Evolutionary conservation across 345 rosid species (phyloP), one percentile per base, ranked within the genome.

Genomic region (Acer saccharum): DNA sequence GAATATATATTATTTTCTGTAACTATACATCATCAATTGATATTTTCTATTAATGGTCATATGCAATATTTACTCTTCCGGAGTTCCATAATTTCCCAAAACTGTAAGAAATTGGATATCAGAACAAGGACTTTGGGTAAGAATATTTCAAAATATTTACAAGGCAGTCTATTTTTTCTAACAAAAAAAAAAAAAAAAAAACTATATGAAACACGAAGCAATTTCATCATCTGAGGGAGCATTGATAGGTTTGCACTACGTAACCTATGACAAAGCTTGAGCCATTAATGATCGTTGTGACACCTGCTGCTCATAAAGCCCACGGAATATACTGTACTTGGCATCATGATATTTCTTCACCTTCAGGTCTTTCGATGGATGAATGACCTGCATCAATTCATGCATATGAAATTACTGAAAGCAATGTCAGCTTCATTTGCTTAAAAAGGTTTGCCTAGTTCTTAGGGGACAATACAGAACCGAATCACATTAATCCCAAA

Each of bases 281-380:
- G 93, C 84, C 84, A 94, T 89, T 76, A 85, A 83, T 9, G 90
- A 83, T 63, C 94, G 95, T 57, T 89, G 98, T 69, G 87, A 87
- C 64, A 94, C 78, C 84, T 94, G 98, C 79, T 89, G 93, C 81
- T 89, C 83, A 27, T 94, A 89, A 43, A 96, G 97, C 41, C 90
- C 88, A 11, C 88, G 87, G 87, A 94, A 94, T 23, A 94, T 88
- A 8, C 52, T 80, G 84, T 94, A 92, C 82, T 95, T 95, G 65
- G 98, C 98, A 61, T 94, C 92, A 4, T 95, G 99, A 78, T 91
- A 95, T 86, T 92, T 91, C 90, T 89, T 95, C 80, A 94, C 87
- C 84, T 87, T 92, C 3, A 88, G 87, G 76, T 95, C 90, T 80
- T 82, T 80, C 63, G 96, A 88, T 76, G 99, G 98, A 76, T 88